Base-by-base conservation (phyloP, 371 early-diverging fungal species). In the Mortierella sp. region DNA sequence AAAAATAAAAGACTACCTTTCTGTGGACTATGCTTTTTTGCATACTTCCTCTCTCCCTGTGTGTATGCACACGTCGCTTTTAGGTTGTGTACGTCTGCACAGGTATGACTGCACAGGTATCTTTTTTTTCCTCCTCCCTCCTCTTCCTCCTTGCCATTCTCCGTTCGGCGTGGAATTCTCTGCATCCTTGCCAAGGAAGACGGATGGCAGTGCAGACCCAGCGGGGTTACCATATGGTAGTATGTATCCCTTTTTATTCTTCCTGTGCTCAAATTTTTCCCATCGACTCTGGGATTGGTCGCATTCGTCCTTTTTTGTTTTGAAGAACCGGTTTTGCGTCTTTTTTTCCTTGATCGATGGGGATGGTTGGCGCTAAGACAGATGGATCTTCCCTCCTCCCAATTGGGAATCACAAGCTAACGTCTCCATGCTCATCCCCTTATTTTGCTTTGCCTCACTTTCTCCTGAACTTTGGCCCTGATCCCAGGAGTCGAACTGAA, bases 201-300 rank as follows among this genome's bases (percentile, higher is more conserved):
- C 58, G 19, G 2, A 31, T 6, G 58, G 58, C 58, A 55, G 58
- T 55, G 58, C 58, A 55, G 58, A 61, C 22, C 3, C 61, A 22
- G 37, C 61, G 50, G 50, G 61, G 61, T 8, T 61, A 61, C 61
- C 39, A 61, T 34, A 22, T 22, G 9, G 61, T n/a, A 61, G 37
- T 61, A 61, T 61, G 61, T 61, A 37, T 37, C 61, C 55, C 6
- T 53, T 53, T 24, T 37, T 10, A 34, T 31, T 61, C 9, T 61
- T 61, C 61, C 61, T 61, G 61, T 61, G 61, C 61, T 61, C 61
- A 19, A n/a, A 34, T 37, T 61, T 61, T 61, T 61, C 61, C 61
- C 61, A 61, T 61, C 61, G 34, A 14, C 14, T 55, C 14, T 11
- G 31, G 31, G 5, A 31, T 55, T 55, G 55, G 55, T 11, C 55